These are phyloP conservation scores for Quercus glauca DNA, from an alignment of 306 rosid species.

Conservation along the genomic window DNA sequence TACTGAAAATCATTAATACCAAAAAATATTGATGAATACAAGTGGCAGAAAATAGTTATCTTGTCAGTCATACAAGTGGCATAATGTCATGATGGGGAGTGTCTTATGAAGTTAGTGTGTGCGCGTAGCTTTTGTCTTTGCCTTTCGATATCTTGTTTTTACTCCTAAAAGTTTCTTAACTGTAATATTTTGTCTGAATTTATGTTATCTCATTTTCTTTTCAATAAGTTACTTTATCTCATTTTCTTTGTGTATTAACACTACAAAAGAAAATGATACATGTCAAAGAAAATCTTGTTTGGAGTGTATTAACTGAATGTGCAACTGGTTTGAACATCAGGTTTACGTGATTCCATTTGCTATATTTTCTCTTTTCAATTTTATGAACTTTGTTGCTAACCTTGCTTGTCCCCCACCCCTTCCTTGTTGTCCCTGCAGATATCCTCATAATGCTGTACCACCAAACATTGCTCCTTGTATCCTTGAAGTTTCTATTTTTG, in stretches of 20 bases:
- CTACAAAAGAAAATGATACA: too few relatives aligned
- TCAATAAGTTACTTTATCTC: too few relatives aligned
- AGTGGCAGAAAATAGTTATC: not conserved
- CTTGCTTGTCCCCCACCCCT: not conserved
- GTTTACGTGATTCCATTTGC: not conserved
- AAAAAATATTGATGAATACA: not conserved
- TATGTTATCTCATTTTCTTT: not conserved
- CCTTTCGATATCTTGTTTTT: not conserved
- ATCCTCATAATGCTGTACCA: conserved; percentile 67
- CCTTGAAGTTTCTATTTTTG: conserved; percentile 44
- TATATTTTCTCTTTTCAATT: not conserved
- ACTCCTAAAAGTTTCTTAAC: not conserved
- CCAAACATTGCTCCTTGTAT: conserved; percentile 93
- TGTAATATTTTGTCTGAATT: not conserved
- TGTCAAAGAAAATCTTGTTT: too few relatives aligned
- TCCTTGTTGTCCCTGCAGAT: conserved; percentile 44
- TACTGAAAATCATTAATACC: too few relatives aligned
- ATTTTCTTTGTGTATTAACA: too few relatives aligned
- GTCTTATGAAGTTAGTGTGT: not conserved
- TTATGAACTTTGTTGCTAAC: conserved; percentile 3
- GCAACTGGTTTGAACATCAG: not conserved
- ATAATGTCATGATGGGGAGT: not conserved
- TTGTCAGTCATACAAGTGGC: not conserved
- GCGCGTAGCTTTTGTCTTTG: not conserved
- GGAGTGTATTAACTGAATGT: not conserved